phyloP scores from a whole-genome alignment of 2,329 filamentous ascomycete genomes.

The Claviceps monticola region DNA sequence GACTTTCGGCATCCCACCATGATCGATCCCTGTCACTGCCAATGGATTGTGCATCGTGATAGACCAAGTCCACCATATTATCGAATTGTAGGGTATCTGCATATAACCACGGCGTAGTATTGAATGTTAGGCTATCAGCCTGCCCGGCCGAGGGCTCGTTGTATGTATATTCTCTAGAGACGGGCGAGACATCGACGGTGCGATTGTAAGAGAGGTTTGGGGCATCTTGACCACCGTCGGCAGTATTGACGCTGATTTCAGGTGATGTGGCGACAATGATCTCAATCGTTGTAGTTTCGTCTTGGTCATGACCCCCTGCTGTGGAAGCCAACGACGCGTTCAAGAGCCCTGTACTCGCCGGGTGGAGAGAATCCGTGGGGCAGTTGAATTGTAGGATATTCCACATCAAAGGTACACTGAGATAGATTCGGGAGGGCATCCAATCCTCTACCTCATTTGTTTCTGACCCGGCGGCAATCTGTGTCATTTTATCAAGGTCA shows the following conservation, averaged over 20 bases:
- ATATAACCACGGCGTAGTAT: constrained; percentile 29
- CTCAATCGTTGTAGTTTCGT: constrained; percentile 28
- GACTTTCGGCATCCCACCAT: constrained; percentile 29
- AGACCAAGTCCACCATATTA: constrained; percentile 23
- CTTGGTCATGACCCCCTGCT: constrained; percentile 15
- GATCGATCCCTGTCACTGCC: constrained; percentile 15
- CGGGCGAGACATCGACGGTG: constrained; percentile 11
- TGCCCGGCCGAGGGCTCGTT: constrained; percentile 19
- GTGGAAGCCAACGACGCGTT: constrained; percentile 26
- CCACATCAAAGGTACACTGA: constrained; percentile 39
- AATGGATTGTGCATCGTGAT: constrained; percentile 15
- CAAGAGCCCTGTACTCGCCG: constrained; percentile 24
- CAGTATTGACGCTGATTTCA: constrained; percentile 35
- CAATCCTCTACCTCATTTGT: constrained; percentile 34
- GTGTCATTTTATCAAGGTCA: constrained; percentile 33
- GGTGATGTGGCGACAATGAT: constrained; percentile 38
- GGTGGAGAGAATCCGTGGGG: constrained; percentile 21
- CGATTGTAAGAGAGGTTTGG: constrained; percentile 26
- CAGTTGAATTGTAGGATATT: constrained; percentile 35
- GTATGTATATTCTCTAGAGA: constrained; percentile 12
- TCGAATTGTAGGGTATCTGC: constrained; percentile 26
- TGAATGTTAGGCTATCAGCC: constrained; percentile 24
- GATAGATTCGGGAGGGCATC: constrained; percentile 38
- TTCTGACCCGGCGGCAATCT: constrained; percentile 34
- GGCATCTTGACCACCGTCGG: constrained; percentile 35